Conservation (phyloP, 371 early-diverging fungal species). For the Synchytrium microbalum region DNA sequence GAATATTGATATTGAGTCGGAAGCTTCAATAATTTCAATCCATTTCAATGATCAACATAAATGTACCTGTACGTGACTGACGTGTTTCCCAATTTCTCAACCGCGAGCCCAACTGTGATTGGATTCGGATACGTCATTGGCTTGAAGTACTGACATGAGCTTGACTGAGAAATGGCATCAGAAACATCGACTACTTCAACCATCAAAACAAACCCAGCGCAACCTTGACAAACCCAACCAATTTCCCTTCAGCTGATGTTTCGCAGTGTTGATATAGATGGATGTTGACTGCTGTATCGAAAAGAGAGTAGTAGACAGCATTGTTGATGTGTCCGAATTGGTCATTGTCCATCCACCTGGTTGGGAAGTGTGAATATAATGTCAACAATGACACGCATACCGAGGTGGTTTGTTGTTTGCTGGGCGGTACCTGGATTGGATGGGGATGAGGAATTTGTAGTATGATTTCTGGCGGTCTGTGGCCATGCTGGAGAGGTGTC, state of each 20-base stretch:
- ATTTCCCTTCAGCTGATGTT: too few species aligned
- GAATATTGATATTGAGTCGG: too few species aligned
- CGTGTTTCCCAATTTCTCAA: not conserved
- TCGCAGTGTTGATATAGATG: constrained; percentile 10
- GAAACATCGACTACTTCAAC: not conserved
- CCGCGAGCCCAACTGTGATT: not conserved
- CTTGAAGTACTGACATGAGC: not conserved
- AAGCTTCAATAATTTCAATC: too few species aligned
- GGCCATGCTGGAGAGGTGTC: not conserved
- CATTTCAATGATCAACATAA: too few species aligned
- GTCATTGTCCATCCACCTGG: constrained; percentile 21
- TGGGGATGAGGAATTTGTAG: not conserved
- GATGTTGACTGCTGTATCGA: constrained; percentile 17
- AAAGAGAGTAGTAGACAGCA: constrained; percentile 12
- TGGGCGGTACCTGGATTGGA: not conserved
- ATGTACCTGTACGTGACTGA: not conserved
- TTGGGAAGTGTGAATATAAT: constrained; percentile 10
- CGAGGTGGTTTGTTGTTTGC: not conserved
- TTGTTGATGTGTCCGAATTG: constrained; percentile 17
- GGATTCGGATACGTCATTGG: not conserved
- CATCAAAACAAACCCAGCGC: too few species aligned
- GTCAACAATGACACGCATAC: constrained; percentile 4
- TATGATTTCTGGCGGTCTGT: not conserved
- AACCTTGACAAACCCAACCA: not conserved
- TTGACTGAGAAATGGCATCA: not conserved